Evolutionary conservation across 1,284 basidiomycete species (phyloP), one percentile per base, ranked within the genome.

Genomic region (Marasmius tenuissimus): DNA sequence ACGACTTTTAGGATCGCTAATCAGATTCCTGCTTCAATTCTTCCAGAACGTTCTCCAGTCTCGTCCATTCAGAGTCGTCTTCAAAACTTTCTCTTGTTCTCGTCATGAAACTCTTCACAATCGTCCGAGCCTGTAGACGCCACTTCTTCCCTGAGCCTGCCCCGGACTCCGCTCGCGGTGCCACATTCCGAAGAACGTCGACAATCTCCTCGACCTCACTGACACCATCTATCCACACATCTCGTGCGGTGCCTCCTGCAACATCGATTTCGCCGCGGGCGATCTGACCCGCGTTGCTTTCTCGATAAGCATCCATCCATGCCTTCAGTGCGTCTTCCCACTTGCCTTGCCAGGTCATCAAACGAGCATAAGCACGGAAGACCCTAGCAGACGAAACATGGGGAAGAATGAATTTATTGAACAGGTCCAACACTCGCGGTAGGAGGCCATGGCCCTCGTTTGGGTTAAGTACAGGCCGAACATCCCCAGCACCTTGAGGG

Each of bases 41-140:
- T 37, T 87, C 84, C 69, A 81, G 76, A 68, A 91, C 70, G 60
- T 75, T 85, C 66, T 82, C 80, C 67, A 98, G 78, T 66, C 81
- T 79, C 48, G 81, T 76, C 89, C 92, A 98, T 76, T 94, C 94
- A 1, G 86, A 82, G 74, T 97, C 92, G 61, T 94, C 93, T 71
- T 91, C 92, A 70, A 96, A 98, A 60, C 57, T 55, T 34, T 90
- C 91, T 72, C 79, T 86, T 65, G 88, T 88, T 57, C 89, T 80
- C 3, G 92, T 94, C 76, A 96, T 85, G 73, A 98, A 98, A 48
- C 89, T 91, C 71, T 96, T 81, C 59, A 98, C 85, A 61, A 98
- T 81, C 64, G 93, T 97, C 61, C 91, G 83, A 45, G 90, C 94
- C 76, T 97, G 94, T 72, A 93, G 85, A 72, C 81, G 83, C 94